phyloP scores from a whole-genome alignment of 116 monocot genomes.

The Cymodocea nodosa region DNA sequence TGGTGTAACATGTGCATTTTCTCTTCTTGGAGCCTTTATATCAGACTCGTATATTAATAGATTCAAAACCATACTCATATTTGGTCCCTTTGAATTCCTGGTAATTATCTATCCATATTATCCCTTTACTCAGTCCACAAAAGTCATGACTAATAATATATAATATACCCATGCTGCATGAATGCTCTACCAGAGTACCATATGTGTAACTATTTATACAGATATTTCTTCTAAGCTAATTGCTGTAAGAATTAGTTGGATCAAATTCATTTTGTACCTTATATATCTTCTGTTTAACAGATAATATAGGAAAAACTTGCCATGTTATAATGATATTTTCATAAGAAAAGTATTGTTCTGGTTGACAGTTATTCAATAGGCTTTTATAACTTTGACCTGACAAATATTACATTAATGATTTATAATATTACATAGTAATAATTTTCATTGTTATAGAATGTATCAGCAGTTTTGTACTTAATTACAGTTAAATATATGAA shows the following conservation, averaged over 20 bases:
- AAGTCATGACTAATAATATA: neutral
- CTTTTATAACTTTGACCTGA: no score
- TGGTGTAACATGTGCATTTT: slow-evolving; percentile 26
- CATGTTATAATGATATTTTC: no score
- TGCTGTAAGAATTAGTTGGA: neutral
- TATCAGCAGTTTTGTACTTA: neutral
- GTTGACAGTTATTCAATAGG: no score
- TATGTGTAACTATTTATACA: neutral
- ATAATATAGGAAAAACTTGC: no score
- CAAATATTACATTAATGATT: neutral
- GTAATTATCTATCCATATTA: neutral
- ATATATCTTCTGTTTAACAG: no score
- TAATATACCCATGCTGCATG: neutral
- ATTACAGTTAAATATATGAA: no score
- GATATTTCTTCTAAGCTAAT: neutral
- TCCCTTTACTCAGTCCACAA: neutral
- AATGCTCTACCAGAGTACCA: no score
- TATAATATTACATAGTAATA: neutral
- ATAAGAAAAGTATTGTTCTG: no score
- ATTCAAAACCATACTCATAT: slow-evolving; percentile 31
- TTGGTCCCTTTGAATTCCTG: slow-evolving; percentile 14
- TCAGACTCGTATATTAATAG: slow-evolving; percentile 33
- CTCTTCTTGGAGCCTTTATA: slow-evolving; percentile 26
- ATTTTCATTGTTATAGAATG: neutral
- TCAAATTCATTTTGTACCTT: neutral